Base-by-base conservation (phyloP, 2,329 filamentous ascomycete species). In the Hypoxylon sp. region DNA sequence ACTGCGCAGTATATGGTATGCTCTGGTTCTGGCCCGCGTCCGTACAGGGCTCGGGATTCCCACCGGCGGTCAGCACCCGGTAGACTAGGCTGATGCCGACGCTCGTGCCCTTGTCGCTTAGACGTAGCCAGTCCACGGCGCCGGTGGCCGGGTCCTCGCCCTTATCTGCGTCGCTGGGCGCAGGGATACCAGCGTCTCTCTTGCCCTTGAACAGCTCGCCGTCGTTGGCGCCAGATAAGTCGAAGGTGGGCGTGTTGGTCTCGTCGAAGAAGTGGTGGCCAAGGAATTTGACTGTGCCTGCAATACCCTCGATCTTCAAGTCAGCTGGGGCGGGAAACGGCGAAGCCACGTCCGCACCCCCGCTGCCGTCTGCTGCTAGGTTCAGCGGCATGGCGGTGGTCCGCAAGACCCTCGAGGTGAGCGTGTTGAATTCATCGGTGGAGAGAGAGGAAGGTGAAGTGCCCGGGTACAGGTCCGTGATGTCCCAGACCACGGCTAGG, bases 221-320 rank as follows among this genome's bases (percentile, higher is more conserved):
- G 31, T 79, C 75, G 37, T 76, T 74, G 42, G 79, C 76, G 6
- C 74, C 77, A 56, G 64, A 55, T 40, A 92, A 82, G 65, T 87
- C 83, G 77, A 93, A 93, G 11, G 84, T 88, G 1, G 91, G 91
- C 0, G 82, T 79, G 69, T 84, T 80, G 49, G 75, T 70, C 51
- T 69, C 68, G 78, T 85, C 86, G 83, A 93, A 93, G 85, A 84
- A 92, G 83, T 94, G 91, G 73, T 88, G 85, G 31, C 91, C 91
- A 13, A 90, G 76, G 73, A 85, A 84, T 54, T 80, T 79, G 5
- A 86, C 1, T 76, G 69, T 10, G 50, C 44, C 5, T 74, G 60
- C 31, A 37, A 81, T 46, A 58, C 77, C 77, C 5, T 77, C 64
- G 35, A 84, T 74, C 8, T 74, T 68, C 59, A 89, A 77, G 58